Base-by-base conservation (phyloP, 306 rosid species). In the Castanopsis chinensis region DNA sequence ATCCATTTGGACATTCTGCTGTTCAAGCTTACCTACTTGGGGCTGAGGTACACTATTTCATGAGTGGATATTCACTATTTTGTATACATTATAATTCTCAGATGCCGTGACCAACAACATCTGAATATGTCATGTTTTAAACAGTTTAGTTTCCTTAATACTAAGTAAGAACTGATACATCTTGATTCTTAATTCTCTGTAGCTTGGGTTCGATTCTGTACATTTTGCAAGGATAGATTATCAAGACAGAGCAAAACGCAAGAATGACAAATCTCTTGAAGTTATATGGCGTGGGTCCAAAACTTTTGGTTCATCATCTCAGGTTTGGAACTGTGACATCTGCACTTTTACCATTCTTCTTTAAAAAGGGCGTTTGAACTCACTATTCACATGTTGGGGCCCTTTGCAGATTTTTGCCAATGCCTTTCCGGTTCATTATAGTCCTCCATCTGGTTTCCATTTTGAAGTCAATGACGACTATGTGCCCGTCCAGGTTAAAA, bases 151-250 rank as follows among this genome's bases (percentile, higher is more conserved):
- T 28, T 57, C 5, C 14, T 67, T 27, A 5, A 33, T 60, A 51
- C 57, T 41, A n/a, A 25, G 18, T 0, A 54, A 20, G 75, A 70
- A 27, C 30, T 20, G 70, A 71, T 30, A 63, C 33, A 49, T 33
- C 30, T 59, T 5, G 4, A 11, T 75, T 85, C 45, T 13, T 10
- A 20, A 21, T 84, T 65, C 52, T 64, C 37, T 85, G 83, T 91
- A 94, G 98, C 82, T 92, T 52, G 98, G 98, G 14, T 94, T 94
- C 82, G 98, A 94, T 52, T 94, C 98, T 8, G 88, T 94, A 9
- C 98, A 94, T 86, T 94, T 94, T 51, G 98, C 98, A 18, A 88
- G 98, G 76, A 85, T 94, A 84, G 98, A 94, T 85, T 92, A 87
- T 79, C 95, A 90, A 77, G 98, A 94, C 75, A 86, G 97, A 85